Evolutionary conservation across 257 asterid species (phyloP).

Genomic region (Solanum pennellii): DNA sequence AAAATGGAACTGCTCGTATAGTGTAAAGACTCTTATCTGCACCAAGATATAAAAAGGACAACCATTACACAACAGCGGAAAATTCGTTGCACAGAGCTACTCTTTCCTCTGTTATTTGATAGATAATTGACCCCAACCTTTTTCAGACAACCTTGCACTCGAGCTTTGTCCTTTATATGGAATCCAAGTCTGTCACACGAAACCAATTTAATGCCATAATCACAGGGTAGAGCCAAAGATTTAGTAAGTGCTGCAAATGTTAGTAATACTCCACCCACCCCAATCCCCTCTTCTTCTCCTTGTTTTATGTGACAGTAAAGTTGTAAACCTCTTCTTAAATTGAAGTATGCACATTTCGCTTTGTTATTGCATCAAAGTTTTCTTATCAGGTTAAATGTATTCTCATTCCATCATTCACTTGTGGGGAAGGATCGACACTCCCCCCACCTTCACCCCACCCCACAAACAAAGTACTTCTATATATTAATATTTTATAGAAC

Average conservation of each 20-base stretch:
- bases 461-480: not conserved
- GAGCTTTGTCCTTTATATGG: slow-evolving; percentile 95
- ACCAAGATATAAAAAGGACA: slow-evolving; percentile 13
- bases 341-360: not conserved
- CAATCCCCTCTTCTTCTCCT: not conserved
- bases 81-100: not conserved
- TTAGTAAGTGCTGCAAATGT: not conserved
- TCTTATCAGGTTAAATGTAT: not conserved
- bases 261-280: not conserved
- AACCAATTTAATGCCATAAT: not conserved
- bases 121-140: slow-evolving; percentile 38
- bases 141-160: slow-evolving; percentile 68
- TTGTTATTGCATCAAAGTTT: not conserved
- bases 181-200: slow-evolving; percentile 72
- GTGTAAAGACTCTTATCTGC: slow-evolving; percentile 89
- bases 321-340: not conserved
- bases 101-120: not conserved
- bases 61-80: not conserved
- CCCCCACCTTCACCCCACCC: not conserved
- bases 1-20: slow-evolving; percentile 71
- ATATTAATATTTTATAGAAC: not conserved
- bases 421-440: not conserved
- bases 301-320: not conserved
- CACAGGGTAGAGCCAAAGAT: not conserved
- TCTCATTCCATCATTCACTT: not conserved